Percentiles rank a stretch among this genome's conserved stretches.
phyloP scores from a whole-genome alignment of 2,329 filamentous ascomycete species.

The Exserohilum rostratum region DNA sequence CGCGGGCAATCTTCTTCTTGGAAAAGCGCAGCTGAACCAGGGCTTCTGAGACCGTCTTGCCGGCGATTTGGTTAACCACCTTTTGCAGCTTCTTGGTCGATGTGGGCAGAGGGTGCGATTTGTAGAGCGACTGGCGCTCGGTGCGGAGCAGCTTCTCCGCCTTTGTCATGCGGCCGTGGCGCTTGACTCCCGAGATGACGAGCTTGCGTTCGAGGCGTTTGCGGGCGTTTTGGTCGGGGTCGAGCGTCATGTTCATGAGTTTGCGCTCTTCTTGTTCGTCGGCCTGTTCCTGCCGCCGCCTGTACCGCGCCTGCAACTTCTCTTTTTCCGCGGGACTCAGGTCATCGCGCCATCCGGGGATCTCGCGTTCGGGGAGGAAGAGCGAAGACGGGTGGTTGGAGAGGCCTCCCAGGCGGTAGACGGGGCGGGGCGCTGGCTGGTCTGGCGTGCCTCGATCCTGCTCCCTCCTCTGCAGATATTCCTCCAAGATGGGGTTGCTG shows the following conservation, averaged over 20 bases:
- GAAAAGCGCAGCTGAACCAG: constrained; percentile 94
- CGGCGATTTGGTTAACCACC: constrained; percentile 84
- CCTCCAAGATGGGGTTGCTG: constrained; percentile 67
- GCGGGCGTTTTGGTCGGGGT: constrained; percentile 76
- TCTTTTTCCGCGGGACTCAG: constrained; percentile 23
- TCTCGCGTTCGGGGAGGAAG: constrained; percentile 32
- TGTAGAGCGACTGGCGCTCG: constrained; percentile 63
- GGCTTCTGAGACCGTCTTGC: constrained; percentile 93
- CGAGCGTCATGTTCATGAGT: constrained; percentile 62
- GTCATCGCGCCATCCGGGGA: constrained; percentile 32
- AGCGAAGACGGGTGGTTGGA: constrained; percentile 27
- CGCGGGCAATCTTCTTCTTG: constrained; percentile 87
- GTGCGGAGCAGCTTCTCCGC: constrained; percentile 71
- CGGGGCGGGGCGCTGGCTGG: constrained; percentile 2
- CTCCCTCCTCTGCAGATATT: constrained; percentile 51
- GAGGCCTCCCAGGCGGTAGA: constrained; percentile 26
- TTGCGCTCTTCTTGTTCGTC: constrained; percentile 52
- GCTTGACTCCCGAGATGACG: constrained; percentile 75
- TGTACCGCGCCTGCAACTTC: constrained; percentile 16
- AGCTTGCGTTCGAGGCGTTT: constrained; percentile 82
- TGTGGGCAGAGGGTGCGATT: constrained; percentile 78
- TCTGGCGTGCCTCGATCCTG: constrained; percentile 4
- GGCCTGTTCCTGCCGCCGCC: constrained; percentile 11
- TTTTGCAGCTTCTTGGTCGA: constrained; percentile 90
- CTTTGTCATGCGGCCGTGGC: constrained; percentile 69